phyloP scores from a whole-genome alignment of 1,139 yeast genomes.

The Debaryomyces nepalensis region DNA sequence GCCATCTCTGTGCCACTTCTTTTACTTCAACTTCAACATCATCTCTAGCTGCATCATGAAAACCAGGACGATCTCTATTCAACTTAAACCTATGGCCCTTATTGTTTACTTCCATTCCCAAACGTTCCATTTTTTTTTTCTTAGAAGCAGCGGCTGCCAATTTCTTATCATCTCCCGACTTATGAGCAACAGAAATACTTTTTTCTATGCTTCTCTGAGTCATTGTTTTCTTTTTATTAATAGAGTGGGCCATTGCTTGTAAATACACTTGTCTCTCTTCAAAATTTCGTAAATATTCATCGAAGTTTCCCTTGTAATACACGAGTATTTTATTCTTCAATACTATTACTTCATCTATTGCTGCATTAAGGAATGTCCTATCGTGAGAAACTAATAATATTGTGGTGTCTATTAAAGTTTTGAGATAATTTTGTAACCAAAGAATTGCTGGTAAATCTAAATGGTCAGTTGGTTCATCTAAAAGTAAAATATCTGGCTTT shows the following conservation, averaged over 20 bases:
- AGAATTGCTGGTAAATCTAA: slow-evolving; percentile 7
- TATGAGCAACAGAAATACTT: background rate
- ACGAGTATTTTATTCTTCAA: background rate
- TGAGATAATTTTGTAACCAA: slow-evolving; percentile 1
- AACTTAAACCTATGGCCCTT: slow-evolving; percentile 6
- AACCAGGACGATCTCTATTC: slow-evolving; percentile 9
- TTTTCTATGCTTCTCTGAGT: slow-evolving; percentile 3
- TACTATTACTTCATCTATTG: slow-evolving; percentile 5
- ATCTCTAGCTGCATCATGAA: slow-evolving; percentile 4
- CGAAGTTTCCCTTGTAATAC: slow-evolving; percentile 7
- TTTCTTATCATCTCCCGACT: slow-evolving; percentile 8
- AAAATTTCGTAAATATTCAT: slow-evolving; percentile 1
- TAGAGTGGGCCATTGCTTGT: slow-evolving; percentile 4
- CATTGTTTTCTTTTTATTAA: slow-evolving; percentile 8
- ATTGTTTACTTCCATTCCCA: slow-evolving; percentile 8
- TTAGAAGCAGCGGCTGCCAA: slow-evolving; percentile 7
- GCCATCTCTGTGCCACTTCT: slow-evolving; percentile 1
- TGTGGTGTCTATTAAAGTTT: background rate
- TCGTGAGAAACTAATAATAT: slow-evolving; percentile 9
- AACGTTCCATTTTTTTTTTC: slow-evolving; percentile 8
- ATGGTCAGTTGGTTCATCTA: slow-evolving; percentile 7
- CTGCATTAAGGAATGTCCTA: slow-evolving; percentile 6
- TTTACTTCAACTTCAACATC: slow-evolving; percentile 2
- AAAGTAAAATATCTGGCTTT: slow-evolving; percentile 6
- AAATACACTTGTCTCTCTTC: slow-evolving; percentile 3